Evolutionary conservation across 805 yeast species (phyloP).

Genomic region (Aciculoconidium aculeatum): DNA sequence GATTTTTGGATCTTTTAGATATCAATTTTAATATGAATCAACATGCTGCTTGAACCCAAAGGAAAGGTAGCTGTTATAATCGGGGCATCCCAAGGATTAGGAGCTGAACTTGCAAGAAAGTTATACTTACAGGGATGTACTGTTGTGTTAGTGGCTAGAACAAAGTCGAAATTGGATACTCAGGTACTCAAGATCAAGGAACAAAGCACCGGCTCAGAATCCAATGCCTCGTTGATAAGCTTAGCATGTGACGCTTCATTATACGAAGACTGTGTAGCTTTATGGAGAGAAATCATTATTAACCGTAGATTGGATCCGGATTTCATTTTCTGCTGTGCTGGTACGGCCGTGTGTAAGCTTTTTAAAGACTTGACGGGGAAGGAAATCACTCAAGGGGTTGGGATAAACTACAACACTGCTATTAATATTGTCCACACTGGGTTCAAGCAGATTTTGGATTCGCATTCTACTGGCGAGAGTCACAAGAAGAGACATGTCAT

Average conservation of each 20-base stretch:
- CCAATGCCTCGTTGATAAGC: constrained; percentile 11
- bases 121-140: constrained; percentile 51
- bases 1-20: too few species aligned
- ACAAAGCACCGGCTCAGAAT: constrained; percentile 7
- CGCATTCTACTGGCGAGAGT: constrained; percentile 5
- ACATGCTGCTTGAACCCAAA: constrained; percentile 27
- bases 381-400: constrained; percentile 58
- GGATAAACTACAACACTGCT: constrained; percentile 68
- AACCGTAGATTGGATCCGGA: constrained; percentile 49
- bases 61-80: constrained; percentile 65
- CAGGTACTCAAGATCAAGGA: constrained; percentile 42
- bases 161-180: constrained; percentile 48
- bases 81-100: constrained; percentile 95
- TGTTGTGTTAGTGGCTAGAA: constrained; percentile 74
- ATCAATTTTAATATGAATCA: constrained; percentile 1
- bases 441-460: constrained; percentile 32
- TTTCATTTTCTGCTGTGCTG: constrained; percentile 80
- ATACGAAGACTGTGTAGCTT: constrained; percentile 43
- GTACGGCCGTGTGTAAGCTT: constrained; percentile 73
- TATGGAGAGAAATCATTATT: constrained; percentile 31
- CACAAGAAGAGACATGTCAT: constrained; percentile 50
- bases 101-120: constrained; percentile 66
- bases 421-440: constrained; percentile 65
- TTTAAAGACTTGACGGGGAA: constrained; percentile 58
- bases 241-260: constrained; percentile 60